phyloP scores from a whole-genome alignment of 1,139 yeast species.

The Kurtzmaniella quercitrusa region DNA sequence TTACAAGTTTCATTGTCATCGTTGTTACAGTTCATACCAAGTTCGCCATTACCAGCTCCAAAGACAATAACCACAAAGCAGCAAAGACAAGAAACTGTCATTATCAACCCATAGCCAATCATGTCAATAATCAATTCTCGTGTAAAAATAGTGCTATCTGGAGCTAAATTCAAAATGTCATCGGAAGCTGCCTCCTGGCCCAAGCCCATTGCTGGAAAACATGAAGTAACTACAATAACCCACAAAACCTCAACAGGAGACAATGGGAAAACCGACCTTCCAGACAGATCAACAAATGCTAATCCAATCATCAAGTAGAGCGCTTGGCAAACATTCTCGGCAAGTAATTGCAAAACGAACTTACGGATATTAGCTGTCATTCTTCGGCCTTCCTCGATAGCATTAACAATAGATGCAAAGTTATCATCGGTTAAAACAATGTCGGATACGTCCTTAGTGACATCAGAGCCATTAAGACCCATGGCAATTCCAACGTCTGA shows the following conservation, averaged over 20 bases:
- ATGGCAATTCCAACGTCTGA: slow-evolving; percentile 88
- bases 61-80: slow-evolving; percentile 65
- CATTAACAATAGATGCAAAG: slow-evolving; percentile 72
- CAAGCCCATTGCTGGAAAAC: slow-evolving; percentile 87
- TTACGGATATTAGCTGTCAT: slow-evolving; percentile 80
- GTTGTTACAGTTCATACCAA: slow-evolving; percentile 63
- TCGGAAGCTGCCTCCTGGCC: slow-evolving; percentile 68
- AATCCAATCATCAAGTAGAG: slow-evolving; percentile 66
- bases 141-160: slow-evolving; percentile 62
- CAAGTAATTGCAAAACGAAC: slow-evolving; percentile 73
- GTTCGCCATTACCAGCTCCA: slow-evolving; percentile 61
- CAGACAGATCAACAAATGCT: slow-evolving; percentile 58
- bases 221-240: slow-evolving; percentile 75
- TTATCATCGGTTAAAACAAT: slow-evolving; percentile 73
- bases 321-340: slow-evolving; percentile 79
- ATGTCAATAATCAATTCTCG: slow-evolving; percentile 70
- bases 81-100: slow-evolving; percentile 70
- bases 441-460: slow-evolving; percentile 78
- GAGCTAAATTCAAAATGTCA: slow-evolving; percentile 64
- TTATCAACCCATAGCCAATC: slow-evolving; percentile 67
- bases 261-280: slow-evolving; percentile 68
- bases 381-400: slow-evolving; percentile 79
- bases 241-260: slow-evolving; percentile 79
- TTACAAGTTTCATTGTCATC: slow-evolving; percentile 32
- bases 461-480: slow-evolving; percentile 81